These are phyloP conservation scores for Kazachstania bromeliacearum DNA, from an alignment of 805 yeast genomes.

Conservation along the genomic window DNA sequence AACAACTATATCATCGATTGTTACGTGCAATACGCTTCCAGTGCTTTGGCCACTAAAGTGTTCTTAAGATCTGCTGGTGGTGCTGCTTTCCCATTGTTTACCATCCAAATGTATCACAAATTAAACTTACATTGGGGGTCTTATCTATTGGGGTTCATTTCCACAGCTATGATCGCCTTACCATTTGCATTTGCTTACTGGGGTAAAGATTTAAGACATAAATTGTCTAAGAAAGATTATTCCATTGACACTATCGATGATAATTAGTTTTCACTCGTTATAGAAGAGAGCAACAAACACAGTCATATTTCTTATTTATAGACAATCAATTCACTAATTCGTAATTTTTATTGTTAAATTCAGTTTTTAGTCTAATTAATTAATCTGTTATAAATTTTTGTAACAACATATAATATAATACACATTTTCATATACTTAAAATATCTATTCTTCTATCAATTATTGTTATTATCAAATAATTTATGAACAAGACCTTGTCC, in stretches of 20 bases:
- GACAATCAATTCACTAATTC: too few relatives aligned
- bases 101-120: conserved; percentile 69
- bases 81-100: conserved; percentile 76
- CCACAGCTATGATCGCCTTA: conserved; percentile 64
- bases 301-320: too few relatives aligned
- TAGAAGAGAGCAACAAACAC: too few relatives aligned
- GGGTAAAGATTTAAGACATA: conserved; percentile 56
- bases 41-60: conserved; percentile 74
- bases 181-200: conserved; percentile 64
- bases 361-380: too few relatives aligned
- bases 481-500: conserved; percentile 74
- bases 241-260: conserved; percentile 28
- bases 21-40: conserved; percentile 71
- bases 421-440: not conserved
- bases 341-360: too few relatives aligned
- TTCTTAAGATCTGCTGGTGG: conserved; percentile 77
- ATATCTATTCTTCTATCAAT: not conserved
- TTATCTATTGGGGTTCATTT: conserved; percentile 67
- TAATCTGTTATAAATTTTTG: too few relatives aligned
- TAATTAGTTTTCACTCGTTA: too few relatives aligned
- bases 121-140: conserved; percentile 76
- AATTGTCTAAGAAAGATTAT: conserved; percentile 60
- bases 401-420: not conserved
- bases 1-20: conserved; percentile 86
- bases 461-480: conserved; percentile 37